Percentiles rank a stretch among this genome's conserved stretches.
Conservation (phyloP, 2,329 filamentous ascomycete genomes). For the Aspergillus alliaceus region DNA sequence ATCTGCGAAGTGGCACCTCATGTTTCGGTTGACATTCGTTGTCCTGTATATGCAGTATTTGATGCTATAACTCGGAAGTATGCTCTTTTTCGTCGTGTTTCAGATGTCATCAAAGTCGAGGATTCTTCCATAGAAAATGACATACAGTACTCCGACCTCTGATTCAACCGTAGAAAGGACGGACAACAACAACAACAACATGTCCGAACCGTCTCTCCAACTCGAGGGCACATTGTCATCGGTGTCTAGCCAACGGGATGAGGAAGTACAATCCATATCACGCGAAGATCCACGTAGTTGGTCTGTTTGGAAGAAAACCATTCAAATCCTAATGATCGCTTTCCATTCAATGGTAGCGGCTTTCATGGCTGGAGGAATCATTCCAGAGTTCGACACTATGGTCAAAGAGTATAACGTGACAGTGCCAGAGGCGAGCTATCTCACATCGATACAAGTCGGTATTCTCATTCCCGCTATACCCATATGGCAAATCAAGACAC, state of each 20-base stretch:
- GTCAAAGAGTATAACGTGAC: conserved; percentile 49
- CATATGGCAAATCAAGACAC: not conserved
- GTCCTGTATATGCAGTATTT: not conserved
- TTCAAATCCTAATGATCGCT: conserved; percentile 54
- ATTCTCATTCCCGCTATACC: not conserved
- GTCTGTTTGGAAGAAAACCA: conserved; percentile 37
- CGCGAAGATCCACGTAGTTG: conserved; percentile 20
- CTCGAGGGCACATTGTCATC: conserved; percentile 13
- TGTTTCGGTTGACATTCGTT: not conserved
- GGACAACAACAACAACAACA: not conserved
- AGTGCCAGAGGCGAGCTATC: conserved; percentile 51
- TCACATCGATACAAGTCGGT: conserved; percentile 49
- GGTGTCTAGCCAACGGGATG: not conserved
- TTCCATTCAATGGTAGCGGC: conserved; percentile 57
- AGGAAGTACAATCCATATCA: not conserved
- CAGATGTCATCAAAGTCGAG: not conserved
- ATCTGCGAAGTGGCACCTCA: not conserved
- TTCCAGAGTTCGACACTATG: conserved; percentile 54
- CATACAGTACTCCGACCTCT: not conserved
- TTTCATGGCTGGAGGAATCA: conserved; percentile 54
- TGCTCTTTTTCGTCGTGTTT: not conserved
- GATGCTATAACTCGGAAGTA: not conserved
- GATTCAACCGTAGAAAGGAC: not conserved
- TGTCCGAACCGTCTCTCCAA: conserved; percentile 11
- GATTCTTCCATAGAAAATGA: conserved; percentile 1